These are phyloP conservation scores for Monosporozyma solicola DNA, from an alignment of 805 yeast genomes.

Conservation along the genomic window DNA sequence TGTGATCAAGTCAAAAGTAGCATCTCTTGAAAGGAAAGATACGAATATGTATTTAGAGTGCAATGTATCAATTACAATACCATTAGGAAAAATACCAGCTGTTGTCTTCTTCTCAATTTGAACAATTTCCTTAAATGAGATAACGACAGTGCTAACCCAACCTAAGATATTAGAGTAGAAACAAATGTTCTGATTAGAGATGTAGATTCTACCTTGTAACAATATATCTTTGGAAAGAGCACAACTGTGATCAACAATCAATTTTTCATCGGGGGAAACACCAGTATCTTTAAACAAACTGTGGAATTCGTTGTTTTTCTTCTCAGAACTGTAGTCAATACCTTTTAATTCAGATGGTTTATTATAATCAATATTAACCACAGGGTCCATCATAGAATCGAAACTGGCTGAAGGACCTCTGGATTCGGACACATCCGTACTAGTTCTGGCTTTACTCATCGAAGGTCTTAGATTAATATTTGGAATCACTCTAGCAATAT, in stretches of 20 bases:
- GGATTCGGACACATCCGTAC: slow-evolving; percentile 2
- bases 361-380: slow-evolving; percentile 12
- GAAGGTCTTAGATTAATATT: slow-evolving; percentile 12
- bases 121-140: slow-evolving; percentile 56
- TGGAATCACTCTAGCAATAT: slow-evolving; percentile 18
- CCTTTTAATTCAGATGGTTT: slow-evolving; percentile 14
- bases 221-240: slow-evolving; percentile 63
- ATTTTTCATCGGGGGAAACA: slow-evolving; percentile 39
- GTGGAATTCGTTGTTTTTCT: slow-evolving; percentile 53
- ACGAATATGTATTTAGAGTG: slow-evolving; percentile 62
- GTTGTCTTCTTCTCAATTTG: slow-evolving; percentile 60
- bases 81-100: slow-evolving; percentile 63
- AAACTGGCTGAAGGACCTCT: neutral
- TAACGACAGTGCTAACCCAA: slow-evolving; percentile 51
- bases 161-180: slow-evolving; percentile 65
- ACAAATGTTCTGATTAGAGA: slow-evolving; percentile 48
- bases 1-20: slow-evolving; percentile 42
- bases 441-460: slow-evolving; percentile 10
- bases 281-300: slow-evolving; percentile 41
- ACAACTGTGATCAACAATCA: slow-evolving; percentile 56
- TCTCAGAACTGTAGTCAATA: slow-evolving; percentile 36
- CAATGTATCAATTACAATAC: slow-evolving; percentile 53
- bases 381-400: slow-evolving; percentile 5
- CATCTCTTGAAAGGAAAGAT: slow-evolving; percentile 55
- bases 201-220: slow-evolving; percentile 60